phyloP scores from a whole-genome alignment of 441 rosid genomes.

The Gossypium davidsonii region DNA sequence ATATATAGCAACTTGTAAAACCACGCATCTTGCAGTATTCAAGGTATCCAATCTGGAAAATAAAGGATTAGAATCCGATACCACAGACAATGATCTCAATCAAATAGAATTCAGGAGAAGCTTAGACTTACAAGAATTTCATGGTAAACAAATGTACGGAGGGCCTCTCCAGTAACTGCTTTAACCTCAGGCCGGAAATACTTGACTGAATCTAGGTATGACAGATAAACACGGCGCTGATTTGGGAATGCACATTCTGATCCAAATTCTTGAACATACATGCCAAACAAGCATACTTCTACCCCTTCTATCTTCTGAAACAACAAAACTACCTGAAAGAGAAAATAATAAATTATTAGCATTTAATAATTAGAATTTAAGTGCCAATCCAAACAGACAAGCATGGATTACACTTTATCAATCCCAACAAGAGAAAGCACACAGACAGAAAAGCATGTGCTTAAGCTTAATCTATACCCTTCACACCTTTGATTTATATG shows the following conservation, averaged over 20 bases:
- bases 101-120: neutral
- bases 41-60: conserved; percentile 86
- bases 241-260: conserved; percentile 78
- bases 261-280: conserved; percentile 99
- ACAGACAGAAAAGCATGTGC: neutral
- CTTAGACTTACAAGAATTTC: conserved; percentile 76
- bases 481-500: conserved; percentile 91
- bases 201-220: conserved; percentile 95
- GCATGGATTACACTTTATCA: conserved; percentile 3
- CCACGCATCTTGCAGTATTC: conserved; percentile 98
- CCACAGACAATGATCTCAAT: conserved; percentile 5
- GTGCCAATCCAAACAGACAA: neutral
- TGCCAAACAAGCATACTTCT: conserved; percentile 97
- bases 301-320: conserved; percentile 99
- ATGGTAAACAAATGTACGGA: conserved; percentile 95
- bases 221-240: conserved; percentile 93
- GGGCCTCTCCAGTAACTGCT: conserved; percentile 92
- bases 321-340: conserved; percentile 77
- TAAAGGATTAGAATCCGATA: conserved; percentile 8
- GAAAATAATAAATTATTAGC: conserved; percentile 13
- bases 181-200: conserved; percentile 96
- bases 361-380: neutral
- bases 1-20: conserved; percentile 97
- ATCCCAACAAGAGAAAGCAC: neutral
- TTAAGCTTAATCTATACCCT: conserved; percentile 13